Conservation (phyloP, 257 asterid genomes). For the Nicotiana noctiflora region DNA sequence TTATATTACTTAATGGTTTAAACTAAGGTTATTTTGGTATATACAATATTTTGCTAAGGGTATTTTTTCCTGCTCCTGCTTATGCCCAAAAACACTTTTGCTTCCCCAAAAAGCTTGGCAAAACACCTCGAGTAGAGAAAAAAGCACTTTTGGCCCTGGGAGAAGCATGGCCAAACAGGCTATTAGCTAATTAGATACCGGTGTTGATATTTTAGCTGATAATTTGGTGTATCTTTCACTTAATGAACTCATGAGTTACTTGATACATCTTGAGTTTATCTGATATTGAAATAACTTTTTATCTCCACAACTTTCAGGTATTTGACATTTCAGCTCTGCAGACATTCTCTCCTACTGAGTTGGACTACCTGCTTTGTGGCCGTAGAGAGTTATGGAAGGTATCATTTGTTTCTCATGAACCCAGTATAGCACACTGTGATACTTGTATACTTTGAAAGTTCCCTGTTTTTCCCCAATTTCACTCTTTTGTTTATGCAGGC, state of each 20-base stretch:
- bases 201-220: not conserved
- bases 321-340: conserved; percentile 81
- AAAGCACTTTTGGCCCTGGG: too few relatives aligned
- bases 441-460: not conserved
- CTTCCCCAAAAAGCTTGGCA: too few relatives aligned
- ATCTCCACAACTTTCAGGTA: conserved; percentile 39
- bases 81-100: too few relatives aligned
- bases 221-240: not conserved
- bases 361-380: conserved; percentile 95
- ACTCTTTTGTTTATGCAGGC: conserved; percentile 45
- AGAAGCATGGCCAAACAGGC: too few relatives aligned
- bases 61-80: too few relatives aligned
- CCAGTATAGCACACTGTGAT: not conserved
- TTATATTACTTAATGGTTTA: too few relatives aligned
- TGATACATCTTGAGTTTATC: not conserved
- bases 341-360: conserved; percentile 84
- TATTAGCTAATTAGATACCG: not conserved
- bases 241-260: not conserved
- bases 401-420: conserved; percentile 14
- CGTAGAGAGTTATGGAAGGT: conserved; percentile 99
- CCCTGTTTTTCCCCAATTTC: conserved; percentile 13
- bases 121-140: too few relatives aligned
- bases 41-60: too few relatives aligned
- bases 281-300: not conserved
- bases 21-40: too few relatives aligned